Base-by-base conservation (phyloP, 768 basidiomycete species). In the Tricholomella constricta region DNA sequence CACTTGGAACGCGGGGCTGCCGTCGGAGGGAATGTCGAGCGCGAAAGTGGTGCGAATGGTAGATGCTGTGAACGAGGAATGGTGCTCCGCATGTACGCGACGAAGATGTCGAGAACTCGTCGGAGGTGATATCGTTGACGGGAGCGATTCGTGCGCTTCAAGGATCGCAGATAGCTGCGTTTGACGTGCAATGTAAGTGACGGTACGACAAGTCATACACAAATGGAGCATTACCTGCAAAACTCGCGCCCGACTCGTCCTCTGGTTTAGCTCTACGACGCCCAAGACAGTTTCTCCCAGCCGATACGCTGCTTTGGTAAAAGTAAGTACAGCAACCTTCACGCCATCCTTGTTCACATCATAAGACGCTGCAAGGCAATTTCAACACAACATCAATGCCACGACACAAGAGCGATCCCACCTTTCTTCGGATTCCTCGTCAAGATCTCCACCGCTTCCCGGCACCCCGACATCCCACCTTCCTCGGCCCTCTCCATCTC, bases 301-400 rank as follows among this genome's bases (percentile, higher is more conserved):
- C 17, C 96, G 73, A 69, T 91, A 98, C 0, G 91, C 89, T 35
- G 88, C 85, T 71, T 98, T 98, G 22, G 90, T 85, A 58, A 99
- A 91, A 0, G 94, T 97, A 12, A 99, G 69, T 32, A 91, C 86
- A 6, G 96, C 95, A 52, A 98, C 93, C 36, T 85, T 84, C 32
- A 89, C 81, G 0, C 90, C 93, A 31, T 96, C 92, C 74, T 98
- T 97, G 65, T 86, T 90, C 50, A 98, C 94, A 71, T 98, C 95
- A 69, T 93, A 98, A 1, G 94, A 94, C 34, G 88, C 94, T 96
- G 59, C 20, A 45, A 25, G 51, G 29, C 23, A 23, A 51, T 54
- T 34, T 55, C 35, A 38, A 27, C 37, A 20, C n/a, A 27, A 25
- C n/a, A 25, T 19, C 15, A 35, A 37, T 27, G 14, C 22, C 34